Percentiles rank a stretch among this genome's conserved stretches.
phyloP scores from a whole-genome alignment of 371 early-diverging fungal species.

The Rhizopus sp. region DNA sequence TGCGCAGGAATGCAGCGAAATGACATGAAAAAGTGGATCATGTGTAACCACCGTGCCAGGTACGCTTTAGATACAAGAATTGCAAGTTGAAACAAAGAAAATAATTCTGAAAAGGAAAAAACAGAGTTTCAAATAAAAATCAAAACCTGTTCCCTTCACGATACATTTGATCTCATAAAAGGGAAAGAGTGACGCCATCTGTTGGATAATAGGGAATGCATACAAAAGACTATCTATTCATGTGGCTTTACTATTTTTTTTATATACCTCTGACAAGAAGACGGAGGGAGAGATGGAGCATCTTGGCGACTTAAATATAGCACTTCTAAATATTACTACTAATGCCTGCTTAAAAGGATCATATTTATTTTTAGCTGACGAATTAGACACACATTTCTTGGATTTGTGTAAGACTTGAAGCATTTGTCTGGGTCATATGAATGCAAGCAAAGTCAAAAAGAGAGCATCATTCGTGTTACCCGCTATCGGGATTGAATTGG shows the following conservation, averaged over 20 bases:
- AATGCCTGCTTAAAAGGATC: background rate
- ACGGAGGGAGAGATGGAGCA: background rate
- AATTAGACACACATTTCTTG: background rate
- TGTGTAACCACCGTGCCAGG: background rate
- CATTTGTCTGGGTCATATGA: background rate
- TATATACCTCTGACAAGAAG: background rate
- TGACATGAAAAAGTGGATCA: background rate
- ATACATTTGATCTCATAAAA: too few species aligned
- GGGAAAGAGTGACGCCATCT: background rate
- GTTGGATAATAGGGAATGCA: background rate
- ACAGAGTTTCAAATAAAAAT: background rate
- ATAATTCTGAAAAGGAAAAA: background rate
- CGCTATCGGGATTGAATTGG: slow-evolving; percentile 4
- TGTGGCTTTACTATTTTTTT: background rate
- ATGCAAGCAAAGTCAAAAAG: background rate
- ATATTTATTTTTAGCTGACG: slow-evolving; percentile 1
- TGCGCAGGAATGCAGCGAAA: background rate
- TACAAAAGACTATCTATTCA: too few species aligned
- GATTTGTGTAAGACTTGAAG: background rate
- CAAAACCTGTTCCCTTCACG: too few species aligned
- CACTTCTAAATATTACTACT: background rate
- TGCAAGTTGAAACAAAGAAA: background rate
- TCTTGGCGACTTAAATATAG: background rate
- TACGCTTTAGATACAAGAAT: background rate
- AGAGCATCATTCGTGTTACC: background rate